These are phyloP conservation scores for Acorus calamus DNA, from an alignment of 106 monocot species.

Conservation along the genomic window DNA sequence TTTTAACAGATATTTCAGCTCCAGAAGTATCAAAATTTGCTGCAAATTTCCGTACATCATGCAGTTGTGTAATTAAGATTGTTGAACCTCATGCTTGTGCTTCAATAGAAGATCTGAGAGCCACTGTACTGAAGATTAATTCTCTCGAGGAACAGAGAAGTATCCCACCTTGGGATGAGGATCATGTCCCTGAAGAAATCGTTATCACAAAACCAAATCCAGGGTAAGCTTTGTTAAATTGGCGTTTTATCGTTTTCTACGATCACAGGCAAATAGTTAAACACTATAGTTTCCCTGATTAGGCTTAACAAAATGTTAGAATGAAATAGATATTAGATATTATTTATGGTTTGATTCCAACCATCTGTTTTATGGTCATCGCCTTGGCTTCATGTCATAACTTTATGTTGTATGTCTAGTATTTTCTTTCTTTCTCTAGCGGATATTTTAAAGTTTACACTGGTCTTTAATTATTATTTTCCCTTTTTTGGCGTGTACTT, in stretches of 20 bases:
- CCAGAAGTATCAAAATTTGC: constrained; percentile 80
- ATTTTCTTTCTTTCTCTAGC: too few relatives aligned
- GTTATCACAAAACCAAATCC: constrained; percentile 56
- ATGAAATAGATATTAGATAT: too few relatives aligned
- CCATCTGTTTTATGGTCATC: too few relatives aligned
- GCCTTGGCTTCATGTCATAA: too few relatives aligned
- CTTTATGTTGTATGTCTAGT: too few relatives aligned
- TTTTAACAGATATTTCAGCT: constrained; percentile 72
- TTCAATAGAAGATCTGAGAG: constrained; percentile 65
- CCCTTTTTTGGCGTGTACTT: too few relatives aligned
- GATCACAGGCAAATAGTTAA: too few relatives aligned
- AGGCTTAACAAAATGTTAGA: too few relatives aligned
- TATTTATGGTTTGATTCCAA: too few relatives aligned
- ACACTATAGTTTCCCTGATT: neutral
- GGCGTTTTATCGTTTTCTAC: neutral
- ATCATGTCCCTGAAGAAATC: constrained; percentile 95
- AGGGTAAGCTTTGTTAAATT: constrained; percentile 35
- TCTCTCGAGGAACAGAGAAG: constrained; percentile 40
- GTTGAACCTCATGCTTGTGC: constrained; percentile 80
- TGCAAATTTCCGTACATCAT: constrained; percentile 61
- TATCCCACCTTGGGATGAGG: constrained; percentile 89
- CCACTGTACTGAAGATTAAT: constrained; percentile 62
- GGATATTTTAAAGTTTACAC: too few relatives aligned
- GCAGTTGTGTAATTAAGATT: constrained; percentile 93
- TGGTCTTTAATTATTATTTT: too few relatives aligned